These are phyloP conservation scores for Nidularia pulvinata DNA, from an alignment of 768 basidiomycete species.

Conservation along the genomic window DNA sequence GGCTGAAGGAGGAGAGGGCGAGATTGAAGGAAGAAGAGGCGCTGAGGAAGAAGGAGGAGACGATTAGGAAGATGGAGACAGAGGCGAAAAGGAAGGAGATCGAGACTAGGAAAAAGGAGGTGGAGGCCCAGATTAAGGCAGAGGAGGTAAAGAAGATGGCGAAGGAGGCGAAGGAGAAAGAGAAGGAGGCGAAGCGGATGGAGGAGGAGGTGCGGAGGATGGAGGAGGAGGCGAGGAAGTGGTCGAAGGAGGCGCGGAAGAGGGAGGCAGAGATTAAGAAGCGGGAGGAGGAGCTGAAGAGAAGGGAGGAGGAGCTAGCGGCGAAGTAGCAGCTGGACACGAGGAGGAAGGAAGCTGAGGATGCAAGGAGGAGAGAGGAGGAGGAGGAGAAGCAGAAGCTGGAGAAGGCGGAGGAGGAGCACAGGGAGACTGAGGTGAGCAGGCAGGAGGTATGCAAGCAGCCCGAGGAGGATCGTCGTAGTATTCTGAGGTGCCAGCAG, in stretches of 20 bases:
- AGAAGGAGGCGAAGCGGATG: neutral
- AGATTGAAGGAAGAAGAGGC: slow-evolving; percentile 14
- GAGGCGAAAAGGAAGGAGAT: slow-evolving; percentile 21
- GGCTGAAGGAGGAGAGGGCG: slow-evolving; percentile 16
- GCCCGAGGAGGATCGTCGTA: slow-evolving; percentile 2
- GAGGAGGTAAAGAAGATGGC: slow-evolving; percentile 36
- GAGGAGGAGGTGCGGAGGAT: slow-evolving; percentile 6
- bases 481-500: slow-evolving; percentile 17
- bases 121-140: slow-evolving; percentile 16
- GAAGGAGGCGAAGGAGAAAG: slow-evolving; percentile 41
- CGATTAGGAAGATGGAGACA: slow-evolving; percentile 34
- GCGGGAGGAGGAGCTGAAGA: slow-evolving; percentile 10
- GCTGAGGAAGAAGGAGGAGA: slow-evolving; percentile 14
- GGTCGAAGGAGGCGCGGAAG: slow-evolving; percentile 18
- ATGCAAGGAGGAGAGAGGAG: slow-evolving; percentile 16
- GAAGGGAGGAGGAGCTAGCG: slow-evolving; percentile 13
- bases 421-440: slow-evolving; percentile 13
- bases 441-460: slow-evolving; percentile 19
- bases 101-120: slow-evolving; percentile 4
- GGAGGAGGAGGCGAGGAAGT: slow-evolving; percentile 11
- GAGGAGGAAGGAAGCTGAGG: slow-evolving; percentile 14
- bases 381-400: slow-evolving; percentile 11
- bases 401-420: slow-evolving; percentile 15
- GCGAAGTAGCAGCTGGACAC: slow-evolving; percentile 21
- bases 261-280: slow-evolving; percentile 20